phyloP scores from a whole-genome alignment of 1,284 basidiomycete genomes.

The Boletus smithii region DNA sequence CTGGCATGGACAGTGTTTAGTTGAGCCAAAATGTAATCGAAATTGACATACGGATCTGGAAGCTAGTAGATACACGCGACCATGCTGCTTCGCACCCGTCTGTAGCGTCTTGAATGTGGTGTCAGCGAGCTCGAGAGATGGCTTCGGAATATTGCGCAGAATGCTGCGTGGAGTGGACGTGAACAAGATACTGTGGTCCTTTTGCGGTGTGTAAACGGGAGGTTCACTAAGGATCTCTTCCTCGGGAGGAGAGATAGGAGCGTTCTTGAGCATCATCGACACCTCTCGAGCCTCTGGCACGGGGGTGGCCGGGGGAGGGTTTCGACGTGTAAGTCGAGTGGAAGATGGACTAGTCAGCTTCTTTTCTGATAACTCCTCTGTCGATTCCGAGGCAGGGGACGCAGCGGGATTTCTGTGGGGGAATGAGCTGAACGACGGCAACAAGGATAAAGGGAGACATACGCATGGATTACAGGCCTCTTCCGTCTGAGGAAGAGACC shows the following conservation, averaged over 20 bases:
- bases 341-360: constrained; percentile 22
- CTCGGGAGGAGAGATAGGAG: constrained; percentile 30
- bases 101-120: constrained; percentile 36
- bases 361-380: constrained; percentile 18
- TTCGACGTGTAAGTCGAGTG: constrained; percentile 33
- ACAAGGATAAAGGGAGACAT: background rate
- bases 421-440: constrained; percentile 3
- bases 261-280: constrained; percentile 49
- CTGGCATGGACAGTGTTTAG: constrained; percentile 31
- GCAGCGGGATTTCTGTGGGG: constrained; percentile 18
- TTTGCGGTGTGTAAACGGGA: constrained; percentile 17
- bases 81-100: constrained; percentile 17
- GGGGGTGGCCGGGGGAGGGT: constrained; percentile 40
- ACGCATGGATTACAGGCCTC: constrained; percentile 33
- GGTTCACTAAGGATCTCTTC: constrained; percentile 37
- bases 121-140: constrained; percentile 31
- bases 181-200: constrained; percentile 17
- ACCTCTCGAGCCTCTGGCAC: constrained; percentile 45
- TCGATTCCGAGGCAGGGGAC: constrained; percentile 18
- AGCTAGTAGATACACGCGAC: constrained; percentile 32
- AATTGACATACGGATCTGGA: constrained; percentile 40
- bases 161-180: constrained; percentile 32
- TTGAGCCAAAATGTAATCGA: background rate
- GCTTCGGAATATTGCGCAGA: constrained; percentile 22
- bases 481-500: constrained; percentile 50